Base-by-base conservation (phyloP, 306 rosid genomes). In the Psophocarpus tetragonolobus region DNA sequence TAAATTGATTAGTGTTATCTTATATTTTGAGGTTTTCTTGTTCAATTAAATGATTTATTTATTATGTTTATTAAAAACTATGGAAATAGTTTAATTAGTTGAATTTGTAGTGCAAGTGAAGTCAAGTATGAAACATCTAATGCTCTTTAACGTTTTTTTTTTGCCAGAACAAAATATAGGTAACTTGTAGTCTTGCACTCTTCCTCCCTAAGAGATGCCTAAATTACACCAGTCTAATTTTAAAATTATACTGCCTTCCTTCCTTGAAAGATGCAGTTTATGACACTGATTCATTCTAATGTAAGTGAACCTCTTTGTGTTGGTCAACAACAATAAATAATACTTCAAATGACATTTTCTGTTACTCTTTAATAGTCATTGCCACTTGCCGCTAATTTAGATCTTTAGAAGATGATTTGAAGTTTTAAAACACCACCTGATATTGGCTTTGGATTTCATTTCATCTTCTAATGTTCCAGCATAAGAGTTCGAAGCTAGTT, bases 41-140 rank as follows among this genome's bases (percentile, higher is more conserved):
- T 38, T 83, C 50, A 39, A 17, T 47, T 62, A 0, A 30, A 38
- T 27, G 57, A 23, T 75, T 73, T 71, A 20, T 68, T 50, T 68
- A 18, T 18, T 18, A 15, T 53, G 32, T 29, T 66, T 30, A 7
- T 27, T n/a, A 24, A 39, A 66, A 48, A 44, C 48, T 64, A 29
- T 51, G 41, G 17, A 41, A 67, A 45, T 56, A 11, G 39, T 47
- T 60, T 71, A 60, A n/a, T 57, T 39, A 15, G 41, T 45, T 33
- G 41, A 42, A 21, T 33, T 20, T 73, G 36, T 15, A 14, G 50
- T 72, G 21, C 42, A 53, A 57, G 58, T 27, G 17, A 36, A 39
- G 20, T 39, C 33, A 48, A 32, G 30, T 33, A 33, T 77, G 32
- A n/a, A 24, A 56, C 61, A 17, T 54, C 3, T 63, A 24, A 53